Evolutionary conservation across 2,329 filamentous ascomycete genomes (phyloP).

Genomic region (Botrytis medusae): DNA sequence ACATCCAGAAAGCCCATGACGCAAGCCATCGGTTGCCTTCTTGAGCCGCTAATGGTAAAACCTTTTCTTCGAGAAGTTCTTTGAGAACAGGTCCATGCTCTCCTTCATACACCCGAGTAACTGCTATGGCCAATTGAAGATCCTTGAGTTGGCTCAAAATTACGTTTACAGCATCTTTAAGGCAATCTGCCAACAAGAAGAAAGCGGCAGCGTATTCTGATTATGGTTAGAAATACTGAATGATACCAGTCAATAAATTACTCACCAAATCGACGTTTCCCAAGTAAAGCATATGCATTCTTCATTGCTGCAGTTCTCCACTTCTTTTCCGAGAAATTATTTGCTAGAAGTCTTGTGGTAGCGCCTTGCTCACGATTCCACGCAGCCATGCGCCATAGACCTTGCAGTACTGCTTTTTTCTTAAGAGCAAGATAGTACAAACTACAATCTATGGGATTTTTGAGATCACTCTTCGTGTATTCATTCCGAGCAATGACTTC

Average conservation of each 20-base stretch:
- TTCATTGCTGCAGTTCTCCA: constrained; percentile 91
- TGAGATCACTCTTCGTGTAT: constrained; percentile 83
- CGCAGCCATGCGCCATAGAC: constrained; percentile 89
- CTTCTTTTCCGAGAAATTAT: constrained; percentile 83
- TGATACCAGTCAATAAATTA: constrained; percentile 13
- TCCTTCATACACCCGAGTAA: constrained; percentile 84
- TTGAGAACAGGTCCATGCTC: constrained; percentile 74
- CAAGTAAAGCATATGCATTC: constrained; percentile 93
- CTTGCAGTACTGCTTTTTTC: constrained; percentile 88
- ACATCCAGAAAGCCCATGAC: constrained; percentile 94
- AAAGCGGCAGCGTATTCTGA: constrained; percentile 91
- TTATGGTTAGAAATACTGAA: constrained; percentile 22
- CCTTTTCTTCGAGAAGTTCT: constrained; percentile 73
- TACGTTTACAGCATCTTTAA: constrained; percentile 82
- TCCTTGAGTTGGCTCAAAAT: constrained; percentile 86
- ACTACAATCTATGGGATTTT: constrained; percentile 87
- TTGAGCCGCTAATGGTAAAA: constrained; percentile 73
- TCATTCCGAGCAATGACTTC: constrained; percentile 91
- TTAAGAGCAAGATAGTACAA: constrained; percentile 86
- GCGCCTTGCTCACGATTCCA: constrained; percentile 84
- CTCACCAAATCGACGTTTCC: constrained; percentile 81
- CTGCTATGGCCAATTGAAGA: constrained; percentile 82
- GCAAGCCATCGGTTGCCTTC: constrained; percentile 92
- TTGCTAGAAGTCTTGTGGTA: constrained; percentile 78
- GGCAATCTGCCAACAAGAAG: constrained; percentile 83